Conservation (phyloP, 139 green algal genomes). For the Desmodesmus armatus region DNA sequence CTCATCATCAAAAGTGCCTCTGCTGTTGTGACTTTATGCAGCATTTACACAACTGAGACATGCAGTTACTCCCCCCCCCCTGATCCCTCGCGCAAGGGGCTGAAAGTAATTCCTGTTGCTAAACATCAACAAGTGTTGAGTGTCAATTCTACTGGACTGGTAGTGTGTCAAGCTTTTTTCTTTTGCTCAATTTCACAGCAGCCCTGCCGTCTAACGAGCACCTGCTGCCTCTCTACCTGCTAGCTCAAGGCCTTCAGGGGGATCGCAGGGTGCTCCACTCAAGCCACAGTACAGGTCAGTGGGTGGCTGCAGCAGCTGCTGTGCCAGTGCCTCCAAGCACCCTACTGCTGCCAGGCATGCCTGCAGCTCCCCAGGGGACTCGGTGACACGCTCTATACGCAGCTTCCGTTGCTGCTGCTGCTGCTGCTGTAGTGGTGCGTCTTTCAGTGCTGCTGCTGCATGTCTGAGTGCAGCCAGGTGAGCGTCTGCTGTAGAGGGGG, state of each 20-base stretch:
- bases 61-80: background rate
- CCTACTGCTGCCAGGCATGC: background rate
- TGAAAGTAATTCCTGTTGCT: background rate
- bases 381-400: background rate
- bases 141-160: background rate
- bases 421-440: background rate
- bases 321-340: background rate
- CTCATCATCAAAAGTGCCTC: too few species aligned
- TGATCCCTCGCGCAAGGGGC: background rate
- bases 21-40: too few species aligned
- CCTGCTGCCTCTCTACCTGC: background rate
- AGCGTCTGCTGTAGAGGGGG: too few species aligned
- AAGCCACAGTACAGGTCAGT: conserved; percentile 4
- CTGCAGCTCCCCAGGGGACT: background rate
- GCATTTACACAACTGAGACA: background rate
- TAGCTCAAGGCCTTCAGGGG: background rate
- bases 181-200: background rate
- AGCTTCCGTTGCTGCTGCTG: background rate
- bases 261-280: conserved; percentile 13
- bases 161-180: background rate
- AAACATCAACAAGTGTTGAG: background rate
- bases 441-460: conserved; percentile 7
- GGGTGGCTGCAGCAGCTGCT: conserved; percentile 20
- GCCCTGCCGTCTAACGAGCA: background rate
- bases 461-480: too few species aligned